Conservation (phyloP, 768 basidiomycete species). For the Lentinula raphanica region DNA sequence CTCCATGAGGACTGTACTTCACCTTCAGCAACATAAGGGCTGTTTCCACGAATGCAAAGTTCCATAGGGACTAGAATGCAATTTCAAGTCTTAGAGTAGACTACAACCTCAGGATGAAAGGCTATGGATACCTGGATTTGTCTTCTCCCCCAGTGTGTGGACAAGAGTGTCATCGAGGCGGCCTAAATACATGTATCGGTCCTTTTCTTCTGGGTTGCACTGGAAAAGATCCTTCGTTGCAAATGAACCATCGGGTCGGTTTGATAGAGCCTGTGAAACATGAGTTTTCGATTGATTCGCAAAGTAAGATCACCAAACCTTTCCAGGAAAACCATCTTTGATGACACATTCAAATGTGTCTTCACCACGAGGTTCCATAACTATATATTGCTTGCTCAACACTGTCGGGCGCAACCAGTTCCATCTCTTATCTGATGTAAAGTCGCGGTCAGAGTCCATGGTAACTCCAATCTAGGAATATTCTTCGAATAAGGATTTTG, state of each 20-base stretch:
- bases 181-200: constrained; percentile 32
- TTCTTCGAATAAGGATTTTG: not conserved
- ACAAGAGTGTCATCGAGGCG: constrained; percentile 49
- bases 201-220: constrained; percentile 33
- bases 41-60: constrained; percentile 42
- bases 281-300: too few relatives aligned
- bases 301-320: constrained; percentile 23
- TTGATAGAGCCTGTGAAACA: constrained; percentile 22
- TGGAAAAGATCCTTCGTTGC: constrained; percentile 53
- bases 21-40: constrained; percentile 39
- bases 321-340: constrained; percentile 46
- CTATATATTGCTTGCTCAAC: constrained; percentile 30
- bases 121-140: constrained; percentile 33
- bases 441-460: constrained; percentile 45
- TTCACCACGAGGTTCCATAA: constrained; percentile 36
- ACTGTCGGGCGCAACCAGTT: constrained; percentile 38
- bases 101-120: not conserved
- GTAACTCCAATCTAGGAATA: constrained; percentile 29
- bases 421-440: constrained; percentile 48
- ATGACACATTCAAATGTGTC: constrained; percentile 44
- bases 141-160: constrained; percentile 45
- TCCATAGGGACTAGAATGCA: constrained; percentile 40
- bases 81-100: not conserved
- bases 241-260: constrained; percentile 48
- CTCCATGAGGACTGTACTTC: too few relatives aligned